Evolutionary conservation across 148 eudicot genomes (phyloP), one percentile per base, ranked within the genome.

Genomic region (Rhododendron ovatum): DNA sequence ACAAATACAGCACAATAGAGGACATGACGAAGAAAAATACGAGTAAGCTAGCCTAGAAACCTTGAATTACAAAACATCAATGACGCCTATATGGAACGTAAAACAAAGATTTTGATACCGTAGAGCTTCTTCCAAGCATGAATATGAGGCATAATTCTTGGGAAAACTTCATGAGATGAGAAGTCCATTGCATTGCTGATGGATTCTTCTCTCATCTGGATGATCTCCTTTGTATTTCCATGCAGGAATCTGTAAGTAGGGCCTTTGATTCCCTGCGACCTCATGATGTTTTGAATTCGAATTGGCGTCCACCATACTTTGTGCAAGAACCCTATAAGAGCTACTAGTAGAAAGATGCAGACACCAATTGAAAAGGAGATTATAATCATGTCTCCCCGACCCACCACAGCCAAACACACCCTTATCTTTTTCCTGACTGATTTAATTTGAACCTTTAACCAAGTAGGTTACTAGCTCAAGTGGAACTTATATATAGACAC

Each of bases 201-300:
- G 69, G 85, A 57, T 85, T 88, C 78, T 1, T 65, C 20, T 26
- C 3, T 77, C 87, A 85, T 88, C 12, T 30, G 13, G 33, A 83
- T 12, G 41, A 88, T 88, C 50, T 88, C 82, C 50, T 85, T 88
- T 12, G 89, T 88, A 55, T 73, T 88, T 3, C 89, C 87, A 51
- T 81, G 47, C 3, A 85, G 35, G 57, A 88, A 88, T 33, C 39
- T 82, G 83, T 88, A 88, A 24, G 87, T 20, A 82, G 87, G 83
- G 15, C 89, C 87, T 14, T 55, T 53, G 65, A 81, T 55, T 55
- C 83, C 83, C 20, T 81, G 47, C 4, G 83, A 55, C 5, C 43
- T 15, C 83, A 55, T 53, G 26, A 53, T 12, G 5, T 1, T 12
- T 35, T 81, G 83, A 17, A 81, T 26, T 33, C 83, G 67, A 55